A percentile compares a stretch with the other conserved stretches of the same genome.
Evolutionary conservation across 768 basidiomycete species (phyloP).

Genomic region (Rhizopogon vinicolor): DNA sequence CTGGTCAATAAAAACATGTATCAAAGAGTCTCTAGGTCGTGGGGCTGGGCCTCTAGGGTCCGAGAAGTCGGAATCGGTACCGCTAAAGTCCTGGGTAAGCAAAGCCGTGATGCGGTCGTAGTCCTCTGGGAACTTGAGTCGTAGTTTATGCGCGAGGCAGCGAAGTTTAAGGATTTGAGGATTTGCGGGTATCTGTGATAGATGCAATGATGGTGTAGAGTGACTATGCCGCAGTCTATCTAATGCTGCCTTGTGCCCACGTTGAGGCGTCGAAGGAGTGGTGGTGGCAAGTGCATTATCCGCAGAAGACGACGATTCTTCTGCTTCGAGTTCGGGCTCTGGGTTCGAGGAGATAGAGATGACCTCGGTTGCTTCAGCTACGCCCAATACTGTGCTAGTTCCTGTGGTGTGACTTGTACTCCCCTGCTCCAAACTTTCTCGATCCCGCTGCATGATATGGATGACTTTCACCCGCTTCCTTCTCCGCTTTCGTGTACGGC

Average conservation of each 20-base stretch:
- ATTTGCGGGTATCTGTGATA: slow-evolving; percentile 38
- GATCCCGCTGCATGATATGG: slow-evolving; percentile 22
- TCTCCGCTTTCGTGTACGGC: slow-evolving; percentile 34
- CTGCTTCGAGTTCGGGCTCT: slow-evolving; percentile 17
- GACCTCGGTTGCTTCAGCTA: slow-evolving; percentile 11
- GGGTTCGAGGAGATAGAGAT: slow-evolving; percentile 13
- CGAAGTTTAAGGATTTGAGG: slow-evolving; percentile 47
- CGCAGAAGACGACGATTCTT: slow-evolving; percentile 26
- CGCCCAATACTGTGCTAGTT: neutral
- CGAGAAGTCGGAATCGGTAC: slow-evolving; percentile 29
- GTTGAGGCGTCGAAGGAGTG: slow-evolving; percentile 27
- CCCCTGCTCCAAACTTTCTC: slow-evolving; percentile 1
- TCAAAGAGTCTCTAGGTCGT: slow-evolving; percentile 24
- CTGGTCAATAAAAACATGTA: slow-evolving; percentile 44
- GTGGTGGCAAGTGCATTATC: slow-evolving; percentile 9
- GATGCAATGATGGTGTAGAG: slow-evolving; percentile 43
- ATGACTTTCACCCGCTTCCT: slow-evolving; percentile 31
- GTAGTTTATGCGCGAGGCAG: slow-evolving; percentile 51
- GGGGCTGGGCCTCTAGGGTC: slow-evolving; percentile 30
- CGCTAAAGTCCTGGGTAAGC: slow-evolving; percentile 31
- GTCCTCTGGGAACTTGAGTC: slow-evolving; percentile 54
- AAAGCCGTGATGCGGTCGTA: slow-evolving; percentile 25
- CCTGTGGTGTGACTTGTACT: neutral
- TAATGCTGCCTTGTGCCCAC: slow-evolving; percentile 13
- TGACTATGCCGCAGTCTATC: slow-evolving; percentile 36